Evolutionary conservation across 331 rosid species (phyloP), one percentile per base, ranked within the genome.

Genomic region (Quercus lobata): DNA sequence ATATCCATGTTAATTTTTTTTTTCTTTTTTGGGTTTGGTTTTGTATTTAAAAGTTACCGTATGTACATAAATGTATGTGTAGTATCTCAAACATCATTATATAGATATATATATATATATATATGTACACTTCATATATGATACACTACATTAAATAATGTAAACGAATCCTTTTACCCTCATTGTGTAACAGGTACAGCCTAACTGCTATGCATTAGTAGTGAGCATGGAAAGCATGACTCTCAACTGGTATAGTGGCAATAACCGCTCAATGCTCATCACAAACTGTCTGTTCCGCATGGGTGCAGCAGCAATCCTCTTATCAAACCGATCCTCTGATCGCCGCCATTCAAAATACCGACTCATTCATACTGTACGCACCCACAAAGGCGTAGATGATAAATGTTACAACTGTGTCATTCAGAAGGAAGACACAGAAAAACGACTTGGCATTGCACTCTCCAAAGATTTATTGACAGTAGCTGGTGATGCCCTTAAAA

Each of bases 161-260:
- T 37, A 37, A 37, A 7, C 44, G 24, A 56, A n/a, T 10, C 11
- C 11, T 19, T 57, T 7, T 65, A 12, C 24, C 18, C 49, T 18
- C 15, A 3, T 14, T 66, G 0, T 34, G 72, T 66, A 32, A 66
- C 27, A 68, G 72, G 52, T 19, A 12, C 52, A 17, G 24, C 72
- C 27, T 14, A 68, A 34, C 52, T 7, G 52, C 16, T 68, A 68
- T 19, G 72, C 72, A 2, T 46, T 68, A 7, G 5, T 68, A 8
- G 72, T 34, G 72, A 68, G 72, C 72, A 68, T 68, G 72, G 72
- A 68, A 68, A 34, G 72, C 18, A 32, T 68, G 52, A 68, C n/a
- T 68, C 72, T 68, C 4, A 68, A 68, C 72, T 32, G 72, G 72
- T 68, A 68, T 34, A 49, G 52, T 1, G 72, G 72, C 52, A 68